Percentiles rank a stretch among this genome's conserved stretches.
phyloP scores from a whole-genome alignment of 345 rosid genomes.

The Arabis alpina region DNA sequence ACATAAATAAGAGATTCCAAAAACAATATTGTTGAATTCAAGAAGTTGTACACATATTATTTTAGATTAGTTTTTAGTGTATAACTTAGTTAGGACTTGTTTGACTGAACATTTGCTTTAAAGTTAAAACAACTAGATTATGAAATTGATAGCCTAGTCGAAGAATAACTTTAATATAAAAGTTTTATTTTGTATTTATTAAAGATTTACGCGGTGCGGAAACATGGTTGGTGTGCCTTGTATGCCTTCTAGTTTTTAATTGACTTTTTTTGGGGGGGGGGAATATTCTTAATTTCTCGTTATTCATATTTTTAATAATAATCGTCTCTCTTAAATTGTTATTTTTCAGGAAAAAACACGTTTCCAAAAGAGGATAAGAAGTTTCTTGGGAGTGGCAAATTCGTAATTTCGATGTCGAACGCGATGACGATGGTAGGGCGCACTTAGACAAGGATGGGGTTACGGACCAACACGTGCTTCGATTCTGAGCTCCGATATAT shows the following conservation, averaged over 20 bases:
- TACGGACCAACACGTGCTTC: conserved; percentile 11
- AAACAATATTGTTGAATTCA: too few species aligned
- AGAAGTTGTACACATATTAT: neutral
- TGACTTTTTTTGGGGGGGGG: neutral
- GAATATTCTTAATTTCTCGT: conserved; percentile 21
- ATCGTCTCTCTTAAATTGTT: neutral
- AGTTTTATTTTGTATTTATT: neutral
- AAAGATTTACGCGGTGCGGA: conserved; percentile 37
- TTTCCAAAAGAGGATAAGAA: conserved; percentile 30
- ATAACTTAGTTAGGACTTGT: neutral
- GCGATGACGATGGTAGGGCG: conserved; percentile 2
- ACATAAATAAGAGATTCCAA: too few species aligned
- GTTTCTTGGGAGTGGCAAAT: conserved; percentile 37
- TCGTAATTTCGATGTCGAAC: neutral
- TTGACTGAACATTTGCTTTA: neutral
- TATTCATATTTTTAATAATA: neutral
- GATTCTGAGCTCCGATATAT: neutral
- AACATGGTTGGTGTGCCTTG: conserved; percentile 37
- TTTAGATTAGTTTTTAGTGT: neutral
- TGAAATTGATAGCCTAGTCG: neutral
- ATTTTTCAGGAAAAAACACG: conserved; percentile 26
- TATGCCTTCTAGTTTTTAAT: conserved; percentile 15
- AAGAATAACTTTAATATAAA: neutral
- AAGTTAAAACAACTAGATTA: neutral
- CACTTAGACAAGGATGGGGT: neutral